Conservation (phyloP, 345 rosid species). For the Firmiana major region DNA sequence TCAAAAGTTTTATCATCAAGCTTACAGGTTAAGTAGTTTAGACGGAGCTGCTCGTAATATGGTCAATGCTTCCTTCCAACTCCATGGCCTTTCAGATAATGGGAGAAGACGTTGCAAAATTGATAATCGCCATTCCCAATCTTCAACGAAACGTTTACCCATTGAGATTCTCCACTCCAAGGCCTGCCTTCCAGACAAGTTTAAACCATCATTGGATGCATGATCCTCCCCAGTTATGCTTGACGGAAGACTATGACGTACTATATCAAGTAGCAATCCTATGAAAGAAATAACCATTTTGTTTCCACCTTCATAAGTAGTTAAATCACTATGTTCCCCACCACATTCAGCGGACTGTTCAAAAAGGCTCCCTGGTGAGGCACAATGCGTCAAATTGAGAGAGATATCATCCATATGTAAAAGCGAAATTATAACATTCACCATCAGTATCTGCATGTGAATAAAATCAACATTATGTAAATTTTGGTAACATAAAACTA, state of each 20-base stretch:
- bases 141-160: slow-evolving; percentile 76
- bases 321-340: slow-evolving; percentile 43
- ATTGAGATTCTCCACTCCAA: slow-evolving; percentile 86
- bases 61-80: slow-evolving; percentile 89
- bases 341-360: slow-evolving; percentile 35
- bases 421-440: slow-evolving; percentile 80
- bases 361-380: slow-evolving; percentile 49
- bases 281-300: slow-evolving; percentile 72
- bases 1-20: slow-evolving; percentile 15
- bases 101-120: slow-evolving; percentile 90
- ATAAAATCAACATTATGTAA: slow-evolving; percentile 24
- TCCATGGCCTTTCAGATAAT: slow-evolving; percentile 79
- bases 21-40: slow-evolving; percentile 90
- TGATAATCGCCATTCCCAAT: slow-evolving; percentile 95
- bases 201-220: slow-evolving; percentile 47
- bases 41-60: slow-evolving; percentile 91
- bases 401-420: slow-evolving; percentile 80
- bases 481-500: slow-evolving; percentile 2
- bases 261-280: slow-evolving; percentile 62
- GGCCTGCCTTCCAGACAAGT: slow-evolving; percentile 60
- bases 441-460: slow-evolving; percentile 84
- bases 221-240: slow-evolving; percentile 49
- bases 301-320: slow-evolving; percentile 58
- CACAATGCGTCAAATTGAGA: slow-evolving; percentile 52
- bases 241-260: slow-evolving; percentile 64